Evolutionary conservation across 139 green algal species (phyloP).

Genomic region (Trebouxia sp.): DNA sequence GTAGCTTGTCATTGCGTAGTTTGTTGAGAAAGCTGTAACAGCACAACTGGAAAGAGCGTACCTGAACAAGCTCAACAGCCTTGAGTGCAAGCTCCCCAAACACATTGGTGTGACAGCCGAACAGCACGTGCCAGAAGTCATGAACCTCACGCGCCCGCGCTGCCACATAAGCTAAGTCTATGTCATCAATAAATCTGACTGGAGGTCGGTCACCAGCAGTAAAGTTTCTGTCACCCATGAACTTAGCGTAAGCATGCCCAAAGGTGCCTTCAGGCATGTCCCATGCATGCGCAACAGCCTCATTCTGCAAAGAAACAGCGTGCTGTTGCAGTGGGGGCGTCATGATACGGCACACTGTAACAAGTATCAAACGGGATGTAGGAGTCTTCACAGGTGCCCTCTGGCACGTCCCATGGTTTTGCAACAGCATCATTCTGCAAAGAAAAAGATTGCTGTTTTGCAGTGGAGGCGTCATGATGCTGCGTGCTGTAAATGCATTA

Average conservation of each 20-base stretch:
- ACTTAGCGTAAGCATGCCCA: constrained; percentile 85
- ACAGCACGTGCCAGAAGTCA: constrained; percentile 97
- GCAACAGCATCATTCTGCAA: neutral
- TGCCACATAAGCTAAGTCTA: constrained; percentile 90
- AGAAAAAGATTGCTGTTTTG: neutral
- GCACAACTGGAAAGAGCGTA: constrained; percentile 16
- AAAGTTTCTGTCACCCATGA: constrained; percentile 89
- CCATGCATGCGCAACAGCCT: constrained; percentile 52
- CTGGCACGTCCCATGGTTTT: constrained; percentile 55
- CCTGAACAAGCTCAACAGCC: constrained; percentile 90
- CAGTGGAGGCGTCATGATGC: no score
- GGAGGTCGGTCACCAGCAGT: constrained; percentile 82
- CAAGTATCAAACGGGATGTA: constrained; percentile 52
- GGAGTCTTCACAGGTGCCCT: constrained; percentile 79
- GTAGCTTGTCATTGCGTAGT: no score
- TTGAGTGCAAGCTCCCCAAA: constrained; percentile 96
- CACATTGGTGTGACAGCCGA: constrained; percentile 90
- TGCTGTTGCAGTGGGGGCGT: no score
- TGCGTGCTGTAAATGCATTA: no score
- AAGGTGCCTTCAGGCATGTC: constrained; percentile 73
- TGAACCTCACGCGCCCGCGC: constrained; percentile 83
- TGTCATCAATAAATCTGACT: constrained; percentile 91
- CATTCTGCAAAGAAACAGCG: constrained; percentile 31
- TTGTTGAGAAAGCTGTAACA: neutral
- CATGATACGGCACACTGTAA: neutral